Evolutionary conservation across 2,329 filamentous ascomycete genomes (phyloP).

Genomic region (Stylonectria norvegica): DNA sequence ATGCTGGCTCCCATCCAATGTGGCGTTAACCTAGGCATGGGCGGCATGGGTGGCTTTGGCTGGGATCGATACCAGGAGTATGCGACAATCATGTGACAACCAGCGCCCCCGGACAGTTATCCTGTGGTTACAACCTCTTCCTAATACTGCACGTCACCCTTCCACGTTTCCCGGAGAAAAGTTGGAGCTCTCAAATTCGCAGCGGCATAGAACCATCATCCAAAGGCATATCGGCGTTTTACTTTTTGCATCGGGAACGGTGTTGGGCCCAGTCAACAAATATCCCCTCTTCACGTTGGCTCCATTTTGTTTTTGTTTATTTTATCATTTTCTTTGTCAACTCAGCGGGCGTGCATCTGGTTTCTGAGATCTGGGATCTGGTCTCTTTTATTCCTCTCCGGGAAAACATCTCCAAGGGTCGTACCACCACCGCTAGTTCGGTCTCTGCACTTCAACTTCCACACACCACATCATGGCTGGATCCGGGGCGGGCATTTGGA

Average conservation of each 20-base stretch:
- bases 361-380: conserved; percentile 36
- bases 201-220: conserved; percentile 38
- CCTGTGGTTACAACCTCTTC: conserved; percentile 48
- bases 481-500: conserved; percentile 49
- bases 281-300: conserved; percentile 34
- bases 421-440: conserved; percentile 47
- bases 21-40: conserved; percentile 72
- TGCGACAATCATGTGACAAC: conserved; percentile 80
- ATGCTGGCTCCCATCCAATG: conserved; percentile 77
- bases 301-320: conserved; percentile 35
- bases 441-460: conserved; percentile 41
- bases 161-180: conserved; percentile 34
- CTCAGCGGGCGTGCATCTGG: conserved; percentile 44
- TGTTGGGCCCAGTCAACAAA: conserved; percentile 38
- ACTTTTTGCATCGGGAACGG: conserved; percentile 40
- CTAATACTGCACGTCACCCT: conserved; percentile 34
- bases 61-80: conserved; percentile 88
- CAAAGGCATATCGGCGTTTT: conserved; percentile 41
- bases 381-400: conserved; percentile 33
- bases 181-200: conserved; percentile 32
- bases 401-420: conserved; percentile 35
- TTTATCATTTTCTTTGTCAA: conserved; percentile 36
- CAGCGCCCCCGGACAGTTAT: conserved; percentile 47
- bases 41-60: conserved; percentile 59
- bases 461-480: conserved; percentile 53